These are phyloP conservation scores for maize (Zea mays) DNA, from an alignment of 176 grass and related monocot species.

Conservation along the genomic window DNA sequence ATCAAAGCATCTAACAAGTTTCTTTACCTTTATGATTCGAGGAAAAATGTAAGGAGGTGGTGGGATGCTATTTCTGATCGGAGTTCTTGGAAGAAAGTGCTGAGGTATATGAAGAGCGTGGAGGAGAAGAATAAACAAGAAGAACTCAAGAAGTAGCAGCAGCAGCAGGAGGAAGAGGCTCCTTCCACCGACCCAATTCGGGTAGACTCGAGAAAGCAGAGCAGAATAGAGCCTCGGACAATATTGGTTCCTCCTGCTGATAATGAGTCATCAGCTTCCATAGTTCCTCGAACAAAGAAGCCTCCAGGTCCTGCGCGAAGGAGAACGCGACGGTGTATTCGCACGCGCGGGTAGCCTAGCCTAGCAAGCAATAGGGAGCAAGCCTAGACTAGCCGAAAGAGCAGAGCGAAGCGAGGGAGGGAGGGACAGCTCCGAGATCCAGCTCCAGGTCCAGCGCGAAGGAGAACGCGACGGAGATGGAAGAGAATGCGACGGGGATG, in stretches of 20 bases:
- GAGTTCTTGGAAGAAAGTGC: conserved; percentile 63
- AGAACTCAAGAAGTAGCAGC: conserved; percentile 32
- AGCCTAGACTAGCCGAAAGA: neutral
- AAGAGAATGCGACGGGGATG: too few species aligned
- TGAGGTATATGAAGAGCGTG: conserved; percentile 41
- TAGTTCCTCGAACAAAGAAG: conserved; percentile 6
- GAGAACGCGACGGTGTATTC: neutral
- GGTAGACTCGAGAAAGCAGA: conserved; percentile 20
- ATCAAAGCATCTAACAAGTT: conserved; percentile 50
- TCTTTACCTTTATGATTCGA: conserved; percentile 58
- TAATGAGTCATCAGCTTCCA: neutral
- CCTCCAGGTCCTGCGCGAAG: too few species aligned
- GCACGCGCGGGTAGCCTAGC: neutral
- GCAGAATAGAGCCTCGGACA: conserved; percentile 29
- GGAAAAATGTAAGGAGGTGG: conserved; percentile 88
- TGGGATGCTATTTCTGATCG: conserved; percentile 57
- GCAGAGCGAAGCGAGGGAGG: neutral
- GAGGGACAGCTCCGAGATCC: conserved; percentile 36
- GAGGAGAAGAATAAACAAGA: conserved; percentile 42
- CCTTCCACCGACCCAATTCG: neutral
- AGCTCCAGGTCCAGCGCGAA: neutral
- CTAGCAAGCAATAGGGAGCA: neutral
- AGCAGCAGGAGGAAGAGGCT: conserved; percentile 14
- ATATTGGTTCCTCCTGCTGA: conserved; percentile 39
- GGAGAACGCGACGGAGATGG: too few species aligned